Percentiles rank a stretch among this genome's conserved stretches.
Evolutionary conservation across 148 eudicot genomes (phyloP).

Genomic region (Amaranthus palmeri): DNA sequence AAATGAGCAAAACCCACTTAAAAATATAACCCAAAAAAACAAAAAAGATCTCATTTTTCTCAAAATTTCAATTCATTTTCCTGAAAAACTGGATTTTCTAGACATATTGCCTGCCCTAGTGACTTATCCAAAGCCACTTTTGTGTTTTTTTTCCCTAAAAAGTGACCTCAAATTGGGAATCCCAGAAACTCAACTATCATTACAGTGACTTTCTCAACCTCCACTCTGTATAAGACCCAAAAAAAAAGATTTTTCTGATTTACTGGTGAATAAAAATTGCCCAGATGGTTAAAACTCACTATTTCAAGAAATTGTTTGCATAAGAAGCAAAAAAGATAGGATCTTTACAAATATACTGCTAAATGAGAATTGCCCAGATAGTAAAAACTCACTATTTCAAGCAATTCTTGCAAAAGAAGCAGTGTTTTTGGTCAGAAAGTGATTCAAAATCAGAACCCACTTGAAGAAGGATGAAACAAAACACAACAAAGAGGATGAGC

Average conservation of each 20-base stretch:
- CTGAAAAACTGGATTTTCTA: constrained; percentile 8
- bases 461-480: constrained; percentile 18
- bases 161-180: constrained; percentile 18
- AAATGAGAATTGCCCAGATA: constrained; percentile 15
- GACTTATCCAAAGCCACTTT: constrained; percentile 11
- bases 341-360: constrained; percentile 6
- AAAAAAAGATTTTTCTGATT: neutral
- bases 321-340: constrained; percentile 13
- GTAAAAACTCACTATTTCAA: constrained; percentile 18
- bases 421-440: constrained; percentile 15
- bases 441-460: constrained; percentile 17
- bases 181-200: constrained; percentile 22
- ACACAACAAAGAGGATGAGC: constrained; percentile 28
- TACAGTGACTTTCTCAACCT: constrained; percentile 1
- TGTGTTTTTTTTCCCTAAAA: neutral
- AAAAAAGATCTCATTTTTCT: constrained; percentile 11
- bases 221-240: neutral
- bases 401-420: constrained; percentile 19
- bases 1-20: constrained; percentile 21
- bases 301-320: neutral
- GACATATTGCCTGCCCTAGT: constrained; percentile 9
- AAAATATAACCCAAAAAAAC: neutral
- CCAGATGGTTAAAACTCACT: neutral
- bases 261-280: neutral
- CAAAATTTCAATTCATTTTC: constrained; percentile 8